Conservation (phyloP, 441 rosid species). For the Gossypium trilobum region DNA sequence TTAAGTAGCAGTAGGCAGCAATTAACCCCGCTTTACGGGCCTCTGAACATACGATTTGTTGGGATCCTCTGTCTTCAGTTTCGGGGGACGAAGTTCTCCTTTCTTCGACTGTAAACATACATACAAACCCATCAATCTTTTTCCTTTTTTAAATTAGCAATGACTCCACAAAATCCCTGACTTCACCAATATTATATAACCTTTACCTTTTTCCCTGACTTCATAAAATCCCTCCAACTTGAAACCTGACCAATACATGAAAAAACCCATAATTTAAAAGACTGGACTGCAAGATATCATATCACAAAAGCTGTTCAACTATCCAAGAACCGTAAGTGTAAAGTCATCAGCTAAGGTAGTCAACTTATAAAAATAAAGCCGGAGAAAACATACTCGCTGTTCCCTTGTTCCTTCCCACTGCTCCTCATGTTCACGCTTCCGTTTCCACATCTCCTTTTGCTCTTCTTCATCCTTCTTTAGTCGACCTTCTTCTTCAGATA, state of each 20-base stretch:
- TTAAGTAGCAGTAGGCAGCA: not conserved
- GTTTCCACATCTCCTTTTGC: constrained; percentile 7
- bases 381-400: not conserved
- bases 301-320: not conserved
- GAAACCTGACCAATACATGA: constrained; percentile 50
- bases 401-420: constrained; percentile 11
- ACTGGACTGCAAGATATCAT: not conserved
- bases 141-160: not conserved
- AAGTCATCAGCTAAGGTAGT: not conserved
- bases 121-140: not conserved
- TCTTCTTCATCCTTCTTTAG: constrained; percentile 5
- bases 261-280: constrained; percentile 7
- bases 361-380: not conserved
- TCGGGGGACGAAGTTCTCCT: constrained; percentile 92
- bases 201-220: constrained; percentile 57
- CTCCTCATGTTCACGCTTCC: constrained; percentile 5
- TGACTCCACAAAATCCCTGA: not conserved
- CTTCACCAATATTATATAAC: not conserved
- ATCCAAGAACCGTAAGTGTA: not conserved
- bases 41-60: constrained; percentile 96
- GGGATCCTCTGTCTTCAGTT: constrained; percentile 93
- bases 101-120: constrained; percentile 55
- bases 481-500: not conserved
- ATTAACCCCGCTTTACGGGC: constrained; percentile 78
- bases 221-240: constrained; percentile 98